These are phyloP conservation scores for Raddia guianensis DNA, from an alignment of 176 grass and related monocot species.

Conservation along the genomic window DNA sequence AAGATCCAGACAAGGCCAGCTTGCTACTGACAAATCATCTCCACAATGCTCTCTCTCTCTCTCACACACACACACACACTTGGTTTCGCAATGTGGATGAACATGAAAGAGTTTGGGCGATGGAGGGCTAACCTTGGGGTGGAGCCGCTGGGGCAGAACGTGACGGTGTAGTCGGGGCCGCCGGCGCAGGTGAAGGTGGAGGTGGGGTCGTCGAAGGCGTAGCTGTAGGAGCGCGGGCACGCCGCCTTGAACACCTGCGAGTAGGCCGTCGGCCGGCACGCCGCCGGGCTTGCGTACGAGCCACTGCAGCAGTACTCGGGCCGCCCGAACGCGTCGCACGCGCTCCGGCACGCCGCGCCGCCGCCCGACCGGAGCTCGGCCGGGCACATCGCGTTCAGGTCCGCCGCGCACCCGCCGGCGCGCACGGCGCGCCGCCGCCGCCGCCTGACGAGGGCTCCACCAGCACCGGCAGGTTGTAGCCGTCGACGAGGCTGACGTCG, in stretches of 20 bases:
- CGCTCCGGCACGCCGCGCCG: slow-evolving; percentile 79
- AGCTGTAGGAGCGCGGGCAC: slow-evolving; percentile 96
- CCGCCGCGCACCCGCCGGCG: slow-evolving; percentile 68
- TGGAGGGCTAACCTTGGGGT: slow-evolving; percentile 49
- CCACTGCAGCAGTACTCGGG: slow-evolving; percentile 90
- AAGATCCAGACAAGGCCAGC: not conserved
- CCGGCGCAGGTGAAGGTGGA: slow-evolving; percentile 90
- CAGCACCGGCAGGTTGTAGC: slow-evolving; percentile 85
- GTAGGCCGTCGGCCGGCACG: slow-evolving; percentile 73
- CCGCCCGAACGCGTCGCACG: slow-evolving; percentile 81
- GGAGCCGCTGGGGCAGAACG: slow-evolving; percentile 73
- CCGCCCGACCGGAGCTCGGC: slow-evolving; percentile 59
- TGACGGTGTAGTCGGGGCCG: slow-evolving; percentile 69
- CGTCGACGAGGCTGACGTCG: slow-evolving; percentile 95
- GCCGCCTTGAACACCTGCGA: slow-evolving; percentile 89
- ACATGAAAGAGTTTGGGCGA: not conserved
- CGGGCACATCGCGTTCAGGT: slow-evolving; percentile 85
- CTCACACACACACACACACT: too few relatives aligned
- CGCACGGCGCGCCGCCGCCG: slow-evolving; percentile 42
- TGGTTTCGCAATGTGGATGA: not conserved
- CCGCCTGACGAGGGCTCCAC: slow-evolving; percentile 42
- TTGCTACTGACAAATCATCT: not conserved
- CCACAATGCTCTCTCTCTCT: not conserved
- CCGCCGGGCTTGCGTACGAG: slow-evolving; percentile 59
- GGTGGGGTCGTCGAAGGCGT: slow-evolving; percentile 92